Evolutionary conservation across 768 basidiomycete species (phyloP).

Genomic region (Boletus tomentosulus): DNA sequence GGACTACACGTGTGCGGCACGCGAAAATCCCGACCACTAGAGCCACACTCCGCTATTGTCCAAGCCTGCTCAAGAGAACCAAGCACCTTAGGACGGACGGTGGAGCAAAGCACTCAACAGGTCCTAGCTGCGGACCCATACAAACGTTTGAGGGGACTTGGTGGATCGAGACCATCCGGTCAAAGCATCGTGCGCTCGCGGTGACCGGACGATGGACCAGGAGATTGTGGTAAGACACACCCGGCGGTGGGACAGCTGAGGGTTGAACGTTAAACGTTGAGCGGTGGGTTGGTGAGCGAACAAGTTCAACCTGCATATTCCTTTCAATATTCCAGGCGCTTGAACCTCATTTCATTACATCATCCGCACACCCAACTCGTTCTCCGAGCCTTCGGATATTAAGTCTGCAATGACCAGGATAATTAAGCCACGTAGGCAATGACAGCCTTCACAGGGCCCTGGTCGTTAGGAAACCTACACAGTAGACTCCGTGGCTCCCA

Average conservation of each 20-base stretch:
- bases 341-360: constrained; percentile 9
- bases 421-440: neutral
- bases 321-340: neutral
- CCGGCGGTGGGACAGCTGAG: neutral
- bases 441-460: neutral
- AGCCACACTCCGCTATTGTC: constrained; percentile 9
- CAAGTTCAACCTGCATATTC: neutral
- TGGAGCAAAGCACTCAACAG: constrained; percentile 11
- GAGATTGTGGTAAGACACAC: neutral
- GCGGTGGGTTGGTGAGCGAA: neutral
- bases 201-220: neutral
- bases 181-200: constrained; percentile 1
- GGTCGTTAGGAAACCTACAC: neutral
- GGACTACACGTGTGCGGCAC: constrained; percentile 31
- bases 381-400: neutral
- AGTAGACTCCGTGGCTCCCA: constrained; percentile 9
- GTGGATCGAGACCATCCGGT: neutral
- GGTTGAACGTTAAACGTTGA: neutral
- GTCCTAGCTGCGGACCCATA: neutral
- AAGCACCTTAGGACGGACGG: neutral
- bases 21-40: constrained; percentile 25
- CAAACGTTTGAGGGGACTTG: neutral
- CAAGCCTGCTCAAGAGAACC: constrained; percentile 9
- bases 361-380: neutral
- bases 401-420: neutral